Evolutionary conservation across 2,329 filamentous ascomycete species (phyloP).

Genomic region (Colletotrichum limetticola): DNA sequence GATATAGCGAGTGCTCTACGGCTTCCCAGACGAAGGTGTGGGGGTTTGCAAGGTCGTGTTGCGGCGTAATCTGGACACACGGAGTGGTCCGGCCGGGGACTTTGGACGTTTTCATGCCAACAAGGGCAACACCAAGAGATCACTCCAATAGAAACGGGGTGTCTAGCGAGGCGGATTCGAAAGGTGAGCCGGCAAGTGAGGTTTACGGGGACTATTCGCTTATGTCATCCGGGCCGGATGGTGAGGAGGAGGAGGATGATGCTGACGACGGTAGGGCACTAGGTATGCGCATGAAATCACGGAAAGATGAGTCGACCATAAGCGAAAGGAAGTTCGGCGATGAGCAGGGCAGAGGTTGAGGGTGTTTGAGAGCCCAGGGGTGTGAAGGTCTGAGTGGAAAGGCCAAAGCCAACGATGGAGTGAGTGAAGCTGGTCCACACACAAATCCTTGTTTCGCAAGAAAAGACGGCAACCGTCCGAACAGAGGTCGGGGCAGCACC

Average conservation of each 20-base stretch:
- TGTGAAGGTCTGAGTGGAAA: neutral
- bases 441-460: neutral
- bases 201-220: neutral
- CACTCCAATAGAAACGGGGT: constrained; percentile 11
- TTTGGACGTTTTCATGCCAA: constrained; percentile 3
- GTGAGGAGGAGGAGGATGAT: neutral
- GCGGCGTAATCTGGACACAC: neutral
- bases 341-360: neutral
- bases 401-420: neutral
- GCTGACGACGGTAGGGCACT: neutral
- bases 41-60: neutral
- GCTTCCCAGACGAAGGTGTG: neutral
- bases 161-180: constrained; percentile 17
- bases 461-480: neutral
- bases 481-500: neutral
- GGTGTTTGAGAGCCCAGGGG: neutral
- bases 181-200: neutral
- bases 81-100: neutral
- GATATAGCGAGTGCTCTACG: constrained; percentile 28
- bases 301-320: neutral
- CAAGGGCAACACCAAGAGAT: neutral
- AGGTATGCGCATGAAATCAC: neutral
- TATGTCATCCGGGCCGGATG: neutral
- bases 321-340: neutral
- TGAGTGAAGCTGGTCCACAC: neutral